These are phyloP conservation scores for Penicillium occitanis DNA, from an alignment of 2,329 filamentous ascomycete genomes.

Conservation along the genomic window DNA sequence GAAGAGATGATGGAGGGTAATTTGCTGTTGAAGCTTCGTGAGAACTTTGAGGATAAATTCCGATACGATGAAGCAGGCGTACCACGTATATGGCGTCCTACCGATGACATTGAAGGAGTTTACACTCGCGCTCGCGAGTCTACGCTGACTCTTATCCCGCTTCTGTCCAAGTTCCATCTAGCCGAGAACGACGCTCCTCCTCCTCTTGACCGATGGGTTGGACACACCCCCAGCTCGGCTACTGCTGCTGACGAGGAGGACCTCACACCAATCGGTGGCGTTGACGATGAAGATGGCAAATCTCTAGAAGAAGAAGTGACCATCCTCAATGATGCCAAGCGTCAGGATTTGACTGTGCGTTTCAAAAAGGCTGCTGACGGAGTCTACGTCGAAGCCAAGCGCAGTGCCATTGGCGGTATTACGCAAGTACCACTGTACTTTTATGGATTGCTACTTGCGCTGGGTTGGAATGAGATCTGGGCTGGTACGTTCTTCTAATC, in stretches of 20 bases:
- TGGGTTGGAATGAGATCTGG: slow-evolving; percentile 99
- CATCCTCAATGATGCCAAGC: slow-evolving; percentile 84
- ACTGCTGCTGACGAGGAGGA: slow-evolving; percentile 88
- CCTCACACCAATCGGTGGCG: slow-evolving; percentile 80
- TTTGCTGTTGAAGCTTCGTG: slow-evolving; percentile 86
- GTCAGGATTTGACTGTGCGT: slow-evolving; percentile 84
- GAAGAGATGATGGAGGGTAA: slow-evolving; percentile 99
- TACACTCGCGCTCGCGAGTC: slow-evolving; percentile 92
- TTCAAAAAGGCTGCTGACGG: slow-evolving; percentile 99
- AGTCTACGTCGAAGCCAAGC: slow-evolving; percentile 96
- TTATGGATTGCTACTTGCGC: slow-evolving; percentile 79
- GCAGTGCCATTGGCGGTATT: slow-evolving; percentile 91
- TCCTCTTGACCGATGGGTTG: slow-evolving; percentile 81
- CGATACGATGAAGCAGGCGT: slow-evolving; percentile 94
- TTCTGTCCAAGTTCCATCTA: slow-evolving; percentile 81
- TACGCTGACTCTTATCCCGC: slow-evolving; percentile 83
- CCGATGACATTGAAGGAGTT: slow-evolving; percentile 92
- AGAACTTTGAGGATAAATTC: slow-evolving; percentile 99
- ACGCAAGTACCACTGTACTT: slow-evolving; percentile 94
- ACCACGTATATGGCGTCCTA: slow-evolving; percentile 92
- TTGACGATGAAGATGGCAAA: slow-evolving; percentile 93
- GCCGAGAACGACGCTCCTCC: slow-evolving; percentile 72
- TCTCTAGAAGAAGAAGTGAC: slow-evolving; percentile 96
- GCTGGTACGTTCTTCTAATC: slow-evolving; percentile 66
- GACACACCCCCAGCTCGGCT: slow-evolving; percentile 69